Evolutionary conservation across 371 early-diverging fungal species (phyloP), one percentile per base, ranked within the genome.

Genomic region (Mucor plumbeus): DNA sequence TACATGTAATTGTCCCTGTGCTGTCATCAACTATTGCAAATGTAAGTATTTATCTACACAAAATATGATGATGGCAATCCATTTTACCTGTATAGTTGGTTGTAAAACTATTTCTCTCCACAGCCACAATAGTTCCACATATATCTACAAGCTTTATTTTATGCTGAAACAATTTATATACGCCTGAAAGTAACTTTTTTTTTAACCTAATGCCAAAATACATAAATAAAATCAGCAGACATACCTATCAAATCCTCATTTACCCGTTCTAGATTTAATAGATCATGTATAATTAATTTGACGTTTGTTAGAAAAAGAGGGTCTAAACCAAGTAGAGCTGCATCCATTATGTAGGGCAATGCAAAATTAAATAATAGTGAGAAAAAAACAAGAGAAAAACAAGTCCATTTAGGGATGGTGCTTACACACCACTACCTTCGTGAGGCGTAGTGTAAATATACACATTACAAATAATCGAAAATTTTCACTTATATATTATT

Each of bases 1-100:
- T 55, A 44, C 72, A 72, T 19, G 34, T 38, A 8, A 72, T 53
- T 10, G 58, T 62, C 1, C 63, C 72, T 13, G 68, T 68, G 13
- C 63, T 56, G 35, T 72, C 72, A 41, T 72, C 72, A 13, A 72
- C 68, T 65, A 19, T 38, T 14, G n/a, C 5, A 13, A 21, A 0
- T 11, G 3, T 48, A 17, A 55, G 36, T 35, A 4, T 11, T 17
- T 10, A 11, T 21, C 21, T 1, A 3, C 0, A 19, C 14, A 35
- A 6, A 35, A 38, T 9, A 38, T 5, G n/a, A 36, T 13, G 5
- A 31, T 43, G 7, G 11, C 40, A 39, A 6, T 26, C 1, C 9
- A 6, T 13, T 34, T 44, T 55, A 67, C 67, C 56, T 13, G 67
- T 67, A 26, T 67, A 64, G 5, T 40, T 55, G 11, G 44, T 47